Evolutionary conservation across 2,329 filamentous ascomycete genomes (phyloP).

Genomic region (Exophiala mesophila): DNA sequence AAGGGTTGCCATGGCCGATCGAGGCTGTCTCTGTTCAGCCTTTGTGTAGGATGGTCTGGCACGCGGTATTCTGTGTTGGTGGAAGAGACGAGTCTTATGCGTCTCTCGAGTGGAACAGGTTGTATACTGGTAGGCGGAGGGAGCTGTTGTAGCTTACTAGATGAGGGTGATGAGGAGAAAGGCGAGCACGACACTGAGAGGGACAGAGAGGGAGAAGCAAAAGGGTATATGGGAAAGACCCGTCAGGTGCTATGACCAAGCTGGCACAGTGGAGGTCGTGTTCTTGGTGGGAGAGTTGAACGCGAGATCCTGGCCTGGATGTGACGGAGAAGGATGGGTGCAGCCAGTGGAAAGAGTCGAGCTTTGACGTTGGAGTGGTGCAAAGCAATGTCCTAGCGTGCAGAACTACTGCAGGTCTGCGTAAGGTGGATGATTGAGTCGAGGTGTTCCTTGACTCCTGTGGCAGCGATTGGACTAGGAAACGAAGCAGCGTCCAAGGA

Average conservation of each 20-base stretch:
- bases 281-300: constrained; percentile 9
- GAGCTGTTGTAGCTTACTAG: background rate
- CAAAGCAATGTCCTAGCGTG: constrained; percentile 11
- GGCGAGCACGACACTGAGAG: constrained; percentile 6
- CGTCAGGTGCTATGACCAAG: constrained; percentile 14
- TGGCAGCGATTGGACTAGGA: constrained; percentile 22
- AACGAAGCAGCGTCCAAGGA: too few species aligned
- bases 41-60: too few species aligned
- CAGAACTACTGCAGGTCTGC: constrained; percentile 24
- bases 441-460: constrained; percentile 2
- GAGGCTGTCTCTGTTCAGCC: too few species aligned
- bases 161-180: constrained; percentile 4
- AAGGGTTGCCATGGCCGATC: constrained; percentile 31
- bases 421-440: constrained; percentile 1
- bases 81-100: too few species aligned
- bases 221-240: constrained; percentile 15
- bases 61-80: too few species aligned
- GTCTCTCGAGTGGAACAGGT: too few species aligned
- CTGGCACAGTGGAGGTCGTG: constrained; percentile 2
- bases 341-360: constrained; percentile 8
- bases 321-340: constrained; percentile 6
- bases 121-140: constrained; percentile 2
- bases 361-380: constrained; percentile 2
- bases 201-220: constrained; percentile 5
- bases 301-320: constrained; percentile 18